Percentiles rank a stretch among this genome's conserved stretches.
phyloP scores from a whole-genome alignment of 2,329 filamentous ascomycete genomes.

The Knufia petricola region DNA sequence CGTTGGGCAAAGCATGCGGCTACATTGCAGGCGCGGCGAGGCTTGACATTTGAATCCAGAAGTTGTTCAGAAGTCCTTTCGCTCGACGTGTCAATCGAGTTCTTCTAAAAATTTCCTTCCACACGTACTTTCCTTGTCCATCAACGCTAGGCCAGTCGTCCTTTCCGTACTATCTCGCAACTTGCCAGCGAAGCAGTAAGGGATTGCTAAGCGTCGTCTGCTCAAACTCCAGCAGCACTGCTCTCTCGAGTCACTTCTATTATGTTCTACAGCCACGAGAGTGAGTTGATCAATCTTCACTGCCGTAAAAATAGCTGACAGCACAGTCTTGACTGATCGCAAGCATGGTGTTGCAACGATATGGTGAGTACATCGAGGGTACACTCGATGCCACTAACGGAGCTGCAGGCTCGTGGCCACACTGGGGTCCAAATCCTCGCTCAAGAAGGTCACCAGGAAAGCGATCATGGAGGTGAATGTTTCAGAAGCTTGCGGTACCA shows the following conservation, averaged over 20 bases:
- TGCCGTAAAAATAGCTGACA: background rate
- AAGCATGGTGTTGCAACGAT: constrained; percentile 91
- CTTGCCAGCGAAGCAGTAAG: background rate
- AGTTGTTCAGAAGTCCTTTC: background rate
- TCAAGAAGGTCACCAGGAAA: constrained; percentile 70
- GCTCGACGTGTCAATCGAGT: too few relatives aligned
- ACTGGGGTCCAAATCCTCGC: constrained; percentile 60
- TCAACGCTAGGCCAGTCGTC: too few relatives aligned
- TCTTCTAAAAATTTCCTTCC: too few relatives aligned
- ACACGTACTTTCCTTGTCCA: too few relatives aligned
- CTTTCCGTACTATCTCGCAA: too few relatives aligned
- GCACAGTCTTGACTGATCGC: constrained; percentile 63
- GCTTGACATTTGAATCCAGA: background rate
- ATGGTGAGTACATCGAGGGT: constrained; percentile 51
- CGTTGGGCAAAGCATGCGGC: background rate
- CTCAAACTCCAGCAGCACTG: constrained; percentile 7
- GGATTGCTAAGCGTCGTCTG: background rate
- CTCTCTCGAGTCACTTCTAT: too few relatives aligned
- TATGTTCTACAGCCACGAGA: constrained; percentile 97
- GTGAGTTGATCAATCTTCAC: constrained; percentile 37
- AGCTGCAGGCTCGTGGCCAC: constrained; percentile 75
- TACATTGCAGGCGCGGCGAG: background rate
- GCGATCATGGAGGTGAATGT: constrained; percentile 84
- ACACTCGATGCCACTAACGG: constrained; percentile 19
- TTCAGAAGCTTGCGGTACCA: constrained; percentile 76